Percentiles rank a stretch among this genome's conserved stretches.
phyloP scores from a whole-genome alignment of 2,329 filamentous ascomycete species.

The Graphiopsis chlorocephala region DNA sequence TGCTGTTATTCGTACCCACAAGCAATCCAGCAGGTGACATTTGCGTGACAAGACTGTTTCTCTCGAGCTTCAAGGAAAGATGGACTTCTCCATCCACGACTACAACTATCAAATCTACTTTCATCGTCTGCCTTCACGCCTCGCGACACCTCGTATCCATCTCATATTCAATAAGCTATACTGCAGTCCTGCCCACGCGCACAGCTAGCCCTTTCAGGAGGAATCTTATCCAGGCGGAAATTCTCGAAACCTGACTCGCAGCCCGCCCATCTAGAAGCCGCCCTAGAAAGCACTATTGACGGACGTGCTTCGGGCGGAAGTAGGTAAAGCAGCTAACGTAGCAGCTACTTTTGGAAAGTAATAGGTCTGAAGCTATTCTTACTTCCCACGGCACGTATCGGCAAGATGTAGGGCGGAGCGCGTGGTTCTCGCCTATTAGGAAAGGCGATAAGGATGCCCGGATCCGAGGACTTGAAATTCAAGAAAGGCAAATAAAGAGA shows the following conservation, averaged over 20 bases:
- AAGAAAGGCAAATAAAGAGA: neutral
- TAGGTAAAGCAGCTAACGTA: neutral
- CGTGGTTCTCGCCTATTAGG: neutral
- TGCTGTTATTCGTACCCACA: neutral
- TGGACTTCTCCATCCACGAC: neutral
- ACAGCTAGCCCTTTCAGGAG: neutral
- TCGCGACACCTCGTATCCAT: no score
- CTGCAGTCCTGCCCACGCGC: neutral
- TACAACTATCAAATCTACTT: neutral
- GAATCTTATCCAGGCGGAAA: neutral
- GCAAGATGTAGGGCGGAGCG: neutral
- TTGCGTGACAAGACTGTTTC: neutral
- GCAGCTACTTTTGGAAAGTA: conserved; percentile 1
- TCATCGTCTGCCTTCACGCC: neutral
- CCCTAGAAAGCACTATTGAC: neutral
- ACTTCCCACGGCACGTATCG: neutral
- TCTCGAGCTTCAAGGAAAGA: neutral
- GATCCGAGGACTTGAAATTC: neutral
- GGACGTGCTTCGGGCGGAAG: neutral
- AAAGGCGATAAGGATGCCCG: neutral
- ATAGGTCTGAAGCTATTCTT: neutral
- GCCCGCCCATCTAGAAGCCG: conserved; percentile 2
- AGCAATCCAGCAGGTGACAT: neutral
- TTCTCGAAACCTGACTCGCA: neutral
- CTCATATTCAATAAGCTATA: neutral